Evolutionary conservation across 257 asterid genomes (phyloP).

Genomic region (Ballota nigra): DNA sequence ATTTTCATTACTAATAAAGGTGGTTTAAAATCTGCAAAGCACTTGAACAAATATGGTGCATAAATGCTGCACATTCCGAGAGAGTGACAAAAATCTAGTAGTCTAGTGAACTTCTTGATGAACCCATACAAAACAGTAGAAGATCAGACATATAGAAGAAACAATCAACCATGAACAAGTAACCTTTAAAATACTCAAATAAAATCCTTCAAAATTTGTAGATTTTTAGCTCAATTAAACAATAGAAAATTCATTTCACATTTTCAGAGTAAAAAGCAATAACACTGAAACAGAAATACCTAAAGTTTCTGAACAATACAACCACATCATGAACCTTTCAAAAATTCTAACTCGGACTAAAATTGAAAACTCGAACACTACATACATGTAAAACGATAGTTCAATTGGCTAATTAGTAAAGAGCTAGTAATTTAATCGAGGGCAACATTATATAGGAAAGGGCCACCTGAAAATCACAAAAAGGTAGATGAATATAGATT

Average conservation of each 20-base stretch:
- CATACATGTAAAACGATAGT: neutral
- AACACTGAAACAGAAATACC: neutral
- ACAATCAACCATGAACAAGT: neutral
- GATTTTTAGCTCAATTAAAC: neutral
- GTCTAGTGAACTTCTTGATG: neutral
- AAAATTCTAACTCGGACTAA: neutral
- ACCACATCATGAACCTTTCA: neutral
- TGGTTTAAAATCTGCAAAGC: neutral
- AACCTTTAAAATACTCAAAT: neutral
- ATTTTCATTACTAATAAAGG: too few relatives aligned
- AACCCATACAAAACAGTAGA: neutral
- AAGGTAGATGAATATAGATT: neutral
- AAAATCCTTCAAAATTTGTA: neutral
- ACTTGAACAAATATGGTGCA: neutral
- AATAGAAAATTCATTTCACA: neutral
- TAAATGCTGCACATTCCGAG: neutral
- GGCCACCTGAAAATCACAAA: neutral
- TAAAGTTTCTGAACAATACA: neutral
- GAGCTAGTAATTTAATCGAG: too few relatives aligned
- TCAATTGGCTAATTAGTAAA: neutral
- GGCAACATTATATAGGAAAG: too few relatives aligned
- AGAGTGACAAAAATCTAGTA: neutral
- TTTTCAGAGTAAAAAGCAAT: neutral
- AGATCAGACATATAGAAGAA: neutral
- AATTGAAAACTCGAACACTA: neutral